Evolutionary conservation across 257 asterid species (phyloP).

Genomic region (Solanum ossicruentum): DNA sequence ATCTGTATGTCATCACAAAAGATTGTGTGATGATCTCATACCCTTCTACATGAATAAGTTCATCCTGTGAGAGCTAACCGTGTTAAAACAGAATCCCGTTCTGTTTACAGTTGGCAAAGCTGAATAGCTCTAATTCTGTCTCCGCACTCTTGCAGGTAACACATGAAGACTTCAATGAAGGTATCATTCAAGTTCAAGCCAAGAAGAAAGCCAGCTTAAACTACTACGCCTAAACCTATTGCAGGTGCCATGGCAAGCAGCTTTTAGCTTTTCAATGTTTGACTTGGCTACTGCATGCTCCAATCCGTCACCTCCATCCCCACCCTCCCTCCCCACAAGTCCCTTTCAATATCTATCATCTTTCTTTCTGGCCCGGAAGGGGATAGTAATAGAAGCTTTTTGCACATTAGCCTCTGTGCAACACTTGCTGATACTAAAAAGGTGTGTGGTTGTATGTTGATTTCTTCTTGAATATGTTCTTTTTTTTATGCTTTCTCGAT

Average conservation of each 20-base stretch:
- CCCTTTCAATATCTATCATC: neutral
- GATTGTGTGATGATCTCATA: neutral
- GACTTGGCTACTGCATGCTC: neutral
- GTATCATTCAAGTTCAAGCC: constrained; percentile 94
- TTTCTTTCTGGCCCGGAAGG: neutral
- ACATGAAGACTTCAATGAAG: constrained; percentile 94
- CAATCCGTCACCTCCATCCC: too few species aligned
- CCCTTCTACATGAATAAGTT: neutral
- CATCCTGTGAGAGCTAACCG: neutral
- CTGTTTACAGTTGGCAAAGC: neutral
- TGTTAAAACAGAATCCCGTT: neutral
- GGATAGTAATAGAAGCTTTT: neutral
- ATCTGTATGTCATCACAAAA: neutral
- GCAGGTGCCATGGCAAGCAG: neutral
- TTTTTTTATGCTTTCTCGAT: neutral
- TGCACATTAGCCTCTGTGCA: neutral
- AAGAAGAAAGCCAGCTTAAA: constrained; percentile 83
- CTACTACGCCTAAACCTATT: constrained; percentile 51
- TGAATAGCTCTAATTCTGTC: neutral
- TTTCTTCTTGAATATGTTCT: neutral
- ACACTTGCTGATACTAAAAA: neutral
- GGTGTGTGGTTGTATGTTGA: neutral
- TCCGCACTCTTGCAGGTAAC: constrained; percentile 39
- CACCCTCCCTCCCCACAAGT: neutral
- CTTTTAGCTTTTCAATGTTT: neutral